Conservation (phyloP, 768 basidiomycete genomes). For the Rhodosporidiobolus odoratus region DNA sequence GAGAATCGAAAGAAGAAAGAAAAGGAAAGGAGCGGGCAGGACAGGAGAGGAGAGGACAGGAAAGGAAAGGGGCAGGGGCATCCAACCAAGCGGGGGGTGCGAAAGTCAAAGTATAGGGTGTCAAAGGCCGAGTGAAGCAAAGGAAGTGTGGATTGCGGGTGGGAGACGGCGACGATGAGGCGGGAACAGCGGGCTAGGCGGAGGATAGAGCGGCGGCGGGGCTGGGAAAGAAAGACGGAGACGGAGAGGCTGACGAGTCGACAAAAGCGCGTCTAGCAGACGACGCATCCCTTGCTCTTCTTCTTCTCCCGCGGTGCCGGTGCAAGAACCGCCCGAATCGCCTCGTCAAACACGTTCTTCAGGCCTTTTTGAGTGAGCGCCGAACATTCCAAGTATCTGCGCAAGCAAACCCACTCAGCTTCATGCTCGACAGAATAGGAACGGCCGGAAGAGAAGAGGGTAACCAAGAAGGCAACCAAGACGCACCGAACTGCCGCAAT, state of each 20-base stretch:
- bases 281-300: slow-evolving; percentile 49
- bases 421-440: neutral
- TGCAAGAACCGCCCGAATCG: slow-evolving; percentile 78
- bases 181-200: neutral
- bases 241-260: neutral
- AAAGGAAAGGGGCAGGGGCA: neutral
- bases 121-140: neutral
- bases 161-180: neutral
- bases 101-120: neutral
- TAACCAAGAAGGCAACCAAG: neutral
- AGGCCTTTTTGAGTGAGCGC: slow-evolving; percentile 96
- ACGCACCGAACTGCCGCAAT: slow-evolving; percentile 79
- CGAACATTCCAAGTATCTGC: slow-evolving; percentile 78
- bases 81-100: neutral
- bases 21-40: neutral
- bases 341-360: slow-evolving; percentile 99
- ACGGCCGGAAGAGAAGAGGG: neutral
- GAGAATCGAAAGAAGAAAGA: neutral
- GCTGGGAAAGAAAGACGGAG: neutral
- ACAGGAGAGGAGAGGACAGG: neutral
- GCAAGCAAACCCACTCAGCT: neutral
- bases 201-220: neutral
- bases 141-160: neutral
- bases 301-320: slow-evolving; percentile 45
- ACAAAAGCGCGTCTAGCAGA: slow-evolving; percentile 42